These are phyloP conservation scores for Sporothrix euskadiensis DNA, from an alignment of 2,329 filamentous ascomycete species.

Conservation along the genomic window DNA sequence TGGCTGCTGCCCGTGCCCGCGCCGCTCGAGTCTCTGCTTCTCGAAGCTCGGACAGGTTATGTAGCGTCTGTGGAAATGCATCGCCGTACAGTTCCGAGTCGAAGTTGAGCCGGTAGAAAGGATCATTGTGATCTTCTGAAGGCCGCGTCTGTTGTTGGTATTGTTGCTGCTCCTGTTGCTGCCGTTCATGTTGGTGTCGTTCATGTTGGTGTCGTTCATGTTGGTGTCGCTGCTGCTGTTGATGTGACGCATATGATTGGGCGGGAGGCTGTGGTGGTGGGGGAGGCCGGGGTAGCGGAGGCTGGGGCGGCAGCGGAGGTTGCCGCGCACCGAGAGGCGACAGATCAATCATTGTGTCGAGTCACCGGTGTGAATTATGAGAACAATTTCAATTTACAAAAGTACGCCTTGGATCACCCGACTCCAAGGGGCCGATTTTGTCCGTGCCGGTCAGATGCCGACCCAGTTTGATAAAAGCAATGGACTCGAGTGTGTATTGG, in stretches of 20 bases:
- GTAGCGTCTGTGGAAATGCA: conserved; percentile 24
- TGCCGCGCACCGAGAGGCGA: conserved; percentile 26
- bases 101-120: conserved; percentile 24
- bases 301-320: neutral
- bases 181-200: neutral
- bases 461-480: neutral
- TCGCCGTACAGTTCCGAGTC: conserved; percentile 24
- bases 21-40: conserved; percentile 27
- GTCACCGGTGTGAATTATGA: neutral
- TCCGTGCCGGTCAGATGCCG: neutral
- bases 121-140: conserved; percentile 9
- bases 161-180: neutral
- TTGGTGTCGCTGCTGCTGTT: conserved; percentile 15
- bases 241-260: neutral
- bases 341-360: conserved; percentile 27
- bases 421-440: neutral
- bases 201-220: neutral
- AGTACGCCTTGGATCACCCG: neutral
- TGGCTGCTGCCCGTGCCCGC: conserved; percentile 10
- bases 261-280: conserved; percentile 11
- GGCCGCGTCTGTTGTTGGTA: neutral
- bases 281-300: conserved; percentile 3
- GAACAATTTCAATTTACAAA: neutral
- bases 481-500: neutral
- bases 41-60: conserved; percentile 27